phyloP scores from a whole-genome alignment of 1,284 basidiomycete genomes.

The Leccinum subrobustum region DNA sequence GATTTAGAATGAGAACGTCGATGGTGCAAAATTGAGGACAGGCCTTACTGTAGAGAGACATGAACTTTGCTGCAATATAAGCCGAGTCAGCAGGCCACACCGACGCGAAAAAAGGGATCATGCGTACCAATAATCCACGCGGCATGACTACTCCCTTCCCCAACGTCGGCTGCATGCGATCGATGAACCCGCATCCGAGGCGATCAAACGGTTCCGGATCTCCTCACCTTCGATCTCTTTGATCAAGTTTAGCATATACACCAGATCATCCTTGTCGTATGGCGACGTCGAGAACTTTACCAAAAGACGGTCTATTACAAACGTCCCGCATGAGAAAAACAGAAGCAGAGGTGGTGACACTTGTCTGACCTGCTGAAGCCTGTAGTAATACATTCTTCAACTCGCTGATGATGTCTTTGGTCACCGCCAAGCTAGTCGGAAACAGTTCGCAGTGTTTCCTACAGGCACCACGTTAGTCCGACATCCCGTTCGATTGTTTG shows the following conservation, averaged over 20 bases:
- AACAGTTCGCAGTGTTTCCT: constrained; percentile 35
- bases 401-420: constrained; percentile 18
- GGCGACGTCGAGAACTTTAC: constrained; percentile 35
- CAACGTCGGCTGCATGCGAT: constrained; percentile 2
- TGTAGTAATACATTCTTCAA: constrained; percentile 29
- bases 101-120: background rate
- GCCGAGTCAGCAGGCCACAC: background rate
- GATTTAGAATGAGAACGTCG: background rate
- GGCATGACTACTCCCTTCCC: constrained; percentile 10
- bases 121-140: constrained; percentile 31
- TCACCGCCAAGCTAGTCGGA: constrained; percentile 23
- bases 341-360: background rate
- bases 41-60: constrained; percentile 31
- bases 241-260: constrained; percentile 29
- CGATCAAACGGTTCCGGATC: background rate
- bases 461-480: background rate
- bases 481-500: background rate
- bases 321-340: background rate
- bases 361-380: constrained; percentile 28
- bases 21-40: background rate
- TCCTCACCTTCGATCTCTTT: constrained; percentile 30
- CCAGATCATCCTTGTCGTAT: constrained; percentile 21
- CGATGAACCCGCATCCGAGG: background rate
- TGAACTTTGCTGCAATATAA: constrained; percentile 25
- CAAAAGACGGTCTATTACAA: constrained; percentile 24